Conservation (phyloP, 2,329 filamentous ascomycete species). For the Pyricularia grisea region DNA sequence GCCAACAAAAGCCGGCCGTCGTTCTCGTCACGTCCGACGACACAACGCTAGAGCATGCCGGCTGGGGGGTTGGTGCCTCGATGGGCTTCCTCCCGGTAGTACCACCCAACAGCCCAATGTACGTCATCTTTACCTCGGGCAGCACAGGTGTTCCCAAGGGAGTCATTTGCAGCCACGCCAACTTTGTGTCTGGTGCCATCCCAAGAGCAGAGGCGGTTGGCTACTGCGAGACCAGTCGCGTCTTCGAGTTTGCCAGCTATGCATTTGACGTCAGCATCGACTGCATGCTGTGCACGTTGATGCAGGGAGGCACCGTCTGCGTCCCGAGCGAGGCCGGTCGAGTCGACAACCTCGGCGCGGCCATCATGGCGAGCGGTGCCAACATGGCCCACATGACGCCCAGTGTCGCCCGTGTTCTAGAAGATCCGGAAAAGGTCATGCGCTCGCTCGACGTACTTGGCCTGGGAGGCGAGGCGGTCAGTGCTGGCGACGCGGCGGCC, state of each 20-base stretch:
- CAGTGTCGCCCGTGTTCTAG: conserved; percentile 11
- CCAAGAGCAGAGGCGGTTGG: conserved; percentile 17
- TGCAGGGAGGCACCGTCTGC: conserved; percentile 26
- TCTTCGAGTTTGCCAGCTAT: conserved; percentile 30
- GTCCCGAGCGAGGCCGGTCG: conserved; percentile 26
- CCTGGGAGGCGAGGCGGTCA: conserved; percentile 43
- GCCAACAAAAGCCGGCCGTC: not conserved
- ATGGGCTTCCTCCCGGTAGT: not conserved
- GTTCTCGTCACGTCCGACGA: conserved; percentile 3
- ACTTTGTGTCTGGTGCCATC: conserved; percentile 20
- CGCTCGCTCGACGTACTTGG: conserved; percentile 34
- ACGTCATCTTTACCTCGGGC: conserved; percentile 33
- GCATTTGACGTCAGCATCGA: conserved; percentile 34
- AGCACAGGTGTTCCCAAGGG: conserved; percentile 33
- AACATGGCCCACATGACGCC: conserved; percentile 14
- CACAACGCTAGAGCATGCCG: not conserved
- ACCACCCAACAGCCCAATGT: conserved; percentile 12
- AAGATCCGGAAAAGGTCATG: conserved; percentile 30
- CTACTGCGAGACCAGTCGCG: conserved; percentile 8
- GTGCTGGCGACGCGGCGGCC: conserved; percentile 33
- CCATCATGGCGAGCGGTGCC: conserved; percentile 9
- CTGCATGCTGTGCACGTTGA: conserved; percentile 22
- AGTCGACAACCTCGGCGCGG: conserved; percentile 22
- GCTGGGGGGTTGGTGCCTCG: conserved; percentile 2
- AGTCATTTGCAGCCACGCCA: conserved; percentile 24